Evolutionary conservation across 306 rosid species (phyloP).

Genomic region (Amphicarpaea edgeworthii): DNA sequence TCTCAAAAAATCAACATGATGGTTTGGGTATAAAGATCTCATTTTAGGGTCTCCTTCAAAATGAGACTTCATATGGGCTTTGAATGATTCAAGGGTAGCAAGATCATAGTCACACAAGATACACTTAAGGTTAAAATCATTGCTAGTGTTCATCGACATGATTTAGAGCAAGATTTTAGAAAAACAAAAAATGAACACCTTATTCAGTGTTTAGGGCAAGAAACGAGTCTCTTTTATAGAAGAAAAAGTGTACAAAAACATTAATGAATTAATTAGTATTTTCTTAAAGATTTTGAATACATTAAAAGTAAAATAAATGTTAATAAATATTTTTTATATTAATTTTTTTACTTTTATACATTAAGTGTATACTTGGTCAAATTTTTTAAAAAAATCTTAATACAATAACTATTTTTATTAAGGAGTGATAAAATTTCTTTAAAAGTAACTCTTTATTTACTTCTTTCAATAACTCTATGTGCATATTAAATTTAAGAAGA

Average conservation of each 20-base stretch:
- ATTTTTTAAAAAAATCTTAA: no score
- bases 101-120: background rate
- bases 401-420: no score
- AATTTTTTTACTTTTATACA: no score
- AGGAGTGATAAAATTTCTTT: no score
- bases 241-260: background rate
- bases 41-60: background rate
- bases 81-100: background rate
- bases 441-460: no score
- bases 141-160: background rate
- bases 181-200: background rate
- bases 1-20: background rate
- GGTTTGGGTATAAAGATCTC: background rate
- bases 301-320: no score
- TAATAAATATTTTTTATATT: no score
- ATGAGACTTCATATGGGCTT: background rate
- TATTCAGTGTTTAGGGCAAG: no score
- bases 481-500: no score
- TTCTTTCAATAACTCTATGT: no score
- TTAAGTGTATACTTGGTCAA: no score
- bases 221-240: background rate
- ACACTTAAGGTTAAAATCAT: background rate
- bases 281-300: background rate
- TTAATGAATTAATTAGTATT: background rate
- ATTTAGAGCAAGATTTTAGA: background rate